Percentiles rank a stretch among this genome's conserved stretches.
These are phyloP conservation scores for Venustampulla echinocandica DNA, from an alignment of 495 filamentous ascomycete species.

Conservation along the genomic window DNA sequence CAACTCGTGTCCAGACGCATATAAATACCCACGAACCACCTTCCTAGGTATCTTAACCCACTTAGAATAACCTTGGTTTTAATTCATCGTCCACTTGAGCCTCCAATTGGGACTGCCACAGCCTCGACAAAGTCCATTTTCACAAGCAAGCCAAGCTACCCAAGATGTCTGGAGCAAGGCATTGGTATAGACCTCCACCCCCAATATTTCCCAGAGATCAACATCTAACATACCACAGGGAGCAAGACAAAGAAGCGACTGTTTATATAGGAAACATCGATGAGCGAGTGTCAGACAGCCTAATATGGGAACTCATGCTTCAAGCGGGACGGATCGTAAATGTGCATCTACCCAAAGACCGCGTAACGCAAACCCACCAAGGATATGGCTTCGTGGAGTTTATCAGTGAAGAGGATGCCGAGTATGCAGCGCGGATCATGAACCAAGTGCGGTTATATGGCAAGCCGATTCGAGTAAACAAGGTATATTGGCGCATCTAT, in stretches of 20 bases:
- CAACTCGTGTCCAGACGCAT: no score
- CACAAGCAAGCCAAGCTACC: no score
- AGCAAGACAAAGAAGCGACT: constrained; percentile 97
- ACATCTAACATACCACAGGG: constrained; percentile 45
- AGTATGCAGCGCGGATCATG: constrained; percentile 95
- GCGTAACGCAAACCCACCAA: constrained; percentile 92
- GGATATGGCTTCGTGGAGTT: constrained; percentile 99
- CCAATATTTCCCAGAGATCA: not conserved
- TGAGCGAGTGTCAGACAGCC: constrained; percentile 81
- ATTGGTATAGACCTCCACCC: constrained; percentile 55
- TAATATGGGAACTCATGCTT: constrained; percentile 96
- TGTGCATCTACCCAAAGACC: constrained; percentile 94
- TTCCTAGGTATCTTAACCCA: no score
- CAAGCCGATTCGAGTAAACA: constrained; percentile 95
- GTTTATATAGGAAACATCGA: constrained; percentile 98
- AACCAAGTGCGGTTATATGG: constrained; percentile 90
- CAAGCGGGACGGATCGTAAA: constrained; percentile 95
- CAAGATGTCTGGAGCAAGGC: constrained; percentile 65
- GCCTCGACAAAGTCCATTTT: no score
- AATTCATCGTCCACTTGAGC: no score
- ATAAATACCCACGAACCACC: no score
- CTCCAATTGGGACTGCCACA: no score
- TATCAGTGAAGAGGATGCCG: constrained; percentile 89
- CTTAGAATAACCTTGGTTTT: no score
- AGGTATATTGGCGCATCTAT: constrained; percentile 34